Evolutionary conservation across 1,284 basidiomycete species (phyloP).

Genomic region (Cutaneotrichosporon cutaneum): DNA sequence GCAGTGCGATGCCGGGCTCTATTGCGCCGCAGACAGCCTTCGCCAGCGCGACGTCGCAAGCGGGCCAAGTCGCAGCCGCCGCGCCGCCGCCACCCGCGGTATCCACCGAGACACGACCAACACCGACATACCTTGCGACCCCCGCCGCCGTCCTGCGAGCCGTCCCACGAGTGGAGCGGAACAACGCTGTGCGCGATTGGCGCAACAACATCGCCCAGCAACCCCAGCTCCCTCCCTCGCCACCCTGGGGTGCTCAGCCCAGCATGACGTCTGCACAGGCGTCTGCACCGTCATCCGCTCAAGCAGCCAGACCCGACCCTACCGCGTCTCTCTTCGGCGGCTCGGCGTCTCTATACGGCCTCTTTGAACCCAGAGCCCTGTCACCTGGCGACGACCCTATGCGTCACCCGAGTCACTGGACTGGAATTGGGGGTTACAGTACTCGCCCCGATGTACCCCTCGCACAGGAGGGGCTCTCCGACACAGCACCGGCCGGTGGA

Average conservation of each 20-base stretch:
- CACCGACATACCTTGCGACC: not conserved
- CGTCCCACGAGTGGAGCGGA: not conserved
- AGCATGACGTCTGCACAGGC: not conserved
- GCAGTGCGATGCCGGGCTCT: not conserved
- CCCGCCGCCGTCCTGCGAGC: not conserved
- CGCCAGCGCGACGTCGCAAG: not conserved
- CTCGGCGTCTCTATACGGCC: no score
- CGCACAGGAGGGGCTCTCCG: no score
- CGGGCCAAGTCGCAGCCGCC: no score
- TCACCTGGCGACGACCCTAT: no score
- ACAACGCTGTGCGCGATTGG: slow-evolving; percentile 1
- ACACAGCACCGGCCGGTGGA: no score
- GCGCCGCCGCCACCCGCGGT: not conserved
- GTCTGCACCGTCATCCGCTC: not conserved
- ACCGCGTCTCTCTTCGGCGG: not conserved
- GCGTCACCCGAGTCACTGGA: no score
- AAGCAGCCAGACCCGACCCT: not conserved
- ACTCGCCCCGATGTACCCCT: no score
- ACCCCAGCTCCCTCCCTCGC: not conserved
- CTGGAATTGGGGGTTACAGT: no score
- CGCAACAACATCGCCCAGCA: slow-evolving; percentile 1
- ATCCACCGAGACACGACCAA: not conserved
- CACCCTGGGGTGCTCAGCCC: not conserved
- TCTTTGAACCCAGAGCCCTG: no score
- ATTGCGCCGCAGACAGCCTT: not conserved